These are phyloP conservation scores for Trichodelitschia bisporula DNA, from an alignment of 495 filamentous ascomycete genomes.

Conservation along the genomic window DNA sequence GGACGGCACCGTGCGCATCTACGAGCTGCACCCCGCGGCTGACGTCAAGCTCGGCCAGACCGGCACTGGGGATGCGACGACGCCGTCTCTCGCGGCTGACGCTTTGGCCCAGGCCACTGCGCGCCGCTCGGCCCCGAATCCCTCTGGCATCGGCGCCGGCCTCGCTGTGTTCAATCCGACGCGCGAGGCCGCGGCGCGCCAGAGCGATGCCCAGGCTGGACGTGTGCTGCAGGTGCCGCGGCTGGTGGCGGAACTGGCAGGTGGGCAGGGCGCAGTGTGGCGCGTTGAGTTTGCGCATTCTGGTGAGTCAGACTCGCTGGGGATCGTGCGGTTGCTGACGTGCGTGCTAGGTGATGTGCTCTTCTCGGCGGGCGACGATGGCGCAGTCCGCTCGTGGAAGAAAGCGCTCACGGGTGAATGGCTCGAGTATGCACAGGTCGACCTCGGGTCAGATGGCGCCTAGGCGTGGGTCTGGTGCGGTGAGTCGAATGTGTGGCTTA, in stretches of 20 bases:
- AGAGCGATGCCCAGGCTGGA: constrained; percentile 7
- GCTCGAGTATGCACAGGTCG: constrained; percentile 6
- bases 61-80: constrained; percentile 4
- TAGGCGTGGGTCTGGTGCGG: too few species aligned
- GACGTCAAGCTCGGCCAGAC: too few species aligned
- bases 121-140: too few species aligned
- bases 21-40: constrained; percentile 42
- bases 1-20: constrained; percentile 71
- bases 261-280: constrained; percentile 18
- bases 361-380: constrained; percentile 17
- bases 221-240: neutral
- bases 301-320: constrained; percentile 8
- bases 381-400: constrained; percentile 14
- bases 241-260: constrained; percentile 14
- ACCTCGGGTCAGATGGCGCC: too few species aligned
- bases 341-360: constrained; percentile 12
- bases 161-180: constrained; percentile 8
- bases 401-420: constrained; percentile 10
- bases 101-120: constrained; percentile 1
- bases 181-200: constrained; percentile 1
- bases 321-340: constrained; percentile 1
- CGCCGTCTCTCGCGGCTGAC: constrained; percentile 3
- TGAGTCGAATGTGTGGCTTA: too few species aligned
- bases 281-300: constrained; percentile 14
- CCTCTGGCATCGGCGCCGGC: constrained; percentile 2